These are phyloP conservation scores for Centrapalus pauciflorus DNA, from an alignment of 129 eudicot species.

Conservation along the genomic window DNA sequence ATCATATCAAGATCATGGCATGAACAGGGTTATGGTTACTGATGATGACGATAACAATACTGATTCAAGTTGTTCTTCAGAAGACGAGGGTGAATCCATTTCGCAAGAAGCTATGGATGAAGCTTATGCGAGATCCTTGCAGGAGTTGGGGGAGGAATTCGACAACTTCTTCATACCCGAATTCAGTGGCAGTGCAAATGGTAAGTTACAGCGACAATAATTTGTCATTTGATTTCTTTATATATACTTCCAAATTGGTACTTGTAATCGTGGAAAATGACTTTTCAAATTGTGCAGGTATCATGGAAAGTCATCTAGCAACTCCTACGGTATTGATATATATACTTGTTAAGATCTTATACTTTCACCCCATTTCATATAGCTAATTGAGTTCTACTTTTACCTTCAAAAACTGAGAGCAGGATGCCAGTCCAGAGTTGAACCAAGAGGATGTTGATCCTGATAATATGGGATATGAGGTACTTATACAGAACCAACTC, in stretches of 20 bases:
- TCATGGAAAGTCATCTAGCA: constrained; percentile 21
- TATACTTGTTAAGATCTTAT: not conserved
- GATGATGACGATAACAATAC: constrained; percentile 9
- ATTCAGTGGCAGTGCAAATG: constrained; percentile 26
- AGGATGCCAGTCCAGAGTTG: constrained; percentile 26
- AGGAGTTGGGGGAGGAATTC: constrained; percentile 63
- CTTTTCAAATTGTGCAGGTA: no score
- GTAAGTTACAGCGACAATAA: no score
- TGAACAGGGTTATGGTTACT: not conserved
- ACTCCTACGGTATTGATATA: constrained; percentile 30
- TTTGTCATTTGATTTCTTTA: no score
- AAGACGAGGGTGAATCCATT: constrained; percentile 39
- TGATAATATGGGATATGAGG: constrained; percentile 77
- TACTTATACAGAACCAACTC: no score
- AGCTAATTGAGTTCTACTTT: not conserved
- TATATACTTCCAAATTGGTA: no score
- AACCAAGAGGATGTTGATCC: constrained; percentile 67
- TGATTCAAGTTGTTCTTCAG: constrained; percentile 25
- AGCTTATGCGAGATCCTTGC: constrained; percentile 77
- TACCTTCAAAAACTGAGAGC: constrained; percentile 20
- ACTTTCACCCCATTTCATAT: not conserved
- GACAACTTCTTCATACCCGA: constrained; percentile 39
- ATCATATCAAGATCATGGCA: constrained; percentile 41
- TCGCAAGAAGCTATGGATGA: constrained; percentile 68
- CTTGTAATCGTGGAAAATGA: no score